Base-by-base conservation (phyloP, 148 eudicot species). In the Pharnaceum exiguum region DNA sequence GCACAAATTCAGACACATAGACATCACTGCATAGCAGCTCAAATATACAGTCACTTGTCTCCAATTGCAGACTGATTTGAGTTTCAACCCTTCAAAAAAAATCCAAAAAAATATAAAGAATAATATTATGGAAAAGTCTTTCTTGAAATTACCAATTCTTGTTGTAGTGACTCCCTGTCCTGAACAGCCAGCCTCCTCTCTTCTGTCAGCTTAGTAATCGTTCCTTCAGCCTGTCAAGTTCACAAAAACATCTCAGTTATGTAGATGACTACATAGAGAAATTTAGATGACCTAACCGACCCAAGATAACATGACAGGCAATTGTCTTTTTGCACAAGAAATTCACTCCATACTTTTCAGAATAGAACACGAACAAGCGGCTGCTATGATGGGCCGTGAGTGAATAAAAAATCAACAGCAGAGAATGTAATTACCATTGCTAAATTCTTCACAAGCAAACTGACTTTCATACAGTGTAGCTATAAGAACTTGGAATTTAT, bases 141-240 rank as follows among this genome's bases (percentile, higher is more conserved):
- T 5, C 3, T 8, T 55, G 10, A 10, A 2, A 21, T 30, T 71
- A 90, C 97, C 91, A 82, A 67, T 71, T 90, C 87, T 68, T 80
- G 76, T 69, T 70, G 79, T 55, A 84, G 63, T 17, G 52, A 54
- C 51, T 78, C 83, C 62, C 70, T 77, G 54, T 87, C 89, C 63
- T 74, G 78, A 40, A 71, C 37, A 50, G 76, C 67, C 51, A 62
- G 64, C 65, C 70, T 77, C 71, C 79, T 87, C 59, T 90, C 93
- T 58, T 80, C 95, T 37, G 73, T 73, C 48, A 87, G 60, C 65
- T 78, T 84, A 19, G 75, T 27, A 40, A 84, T 87, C 16, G 77
- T 84, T 44, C 30, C 50, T 60, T 78, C 75, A 57, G 97, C 95
- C 97, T 90, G 79, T 57, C 5, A 58, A 66, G 44, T 61, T 36